Base-by-base conservation (phyloP, 1,284 basidiomycete species). In the Ustilago xerochloae region DNA sequence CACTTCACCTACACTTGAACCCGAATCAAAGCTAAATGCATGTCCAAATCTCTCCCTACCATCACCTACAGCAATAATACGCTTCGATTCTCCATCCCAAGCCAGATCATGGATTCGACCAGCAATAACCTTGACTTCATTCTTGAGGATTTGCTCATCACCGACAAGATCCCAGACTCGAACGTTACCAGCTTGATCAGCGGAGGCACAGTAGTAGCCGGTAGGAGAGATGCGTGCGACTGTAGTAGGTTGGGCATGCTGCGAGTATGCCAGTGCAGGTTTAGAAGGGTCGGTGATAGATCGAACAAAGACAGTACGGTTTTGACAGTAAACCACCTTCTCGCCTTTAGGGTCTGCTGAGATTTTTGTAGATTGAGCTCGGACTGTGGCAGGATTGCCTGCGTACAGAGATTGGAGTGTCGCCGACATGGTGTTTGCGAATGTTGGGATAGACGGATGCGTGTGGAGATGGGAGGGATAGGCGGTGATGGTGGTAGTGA, bases 21-120 rank as follows among this genome's bases (percentile, higher is more conserved):
- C 97, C 29, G 90, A 80, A 69, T 86, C 85, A 30, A 85, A 90
- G 76, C 71, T 57, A 55, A 84, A 83, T 6, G 80, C 81, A 26
- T 75, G 70, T 5, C 81, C 81, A 48, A 80, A 83, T 91, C 91
- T 92, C 81, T 95, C 95, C 70, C 90, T 89, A 39, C 96, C 96
- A 69, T 97, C 93, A 49, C 97, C 97, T n/a, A 94, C 96, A 16
- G 91, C 94, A 51, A 98, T 92, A 75, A 99, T 91, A 15, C 97
- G 89, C 85, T 98, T 97, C 56, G 78, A 81, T 85, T 99, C 97
- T 4, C 92, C 92, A 81, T 99, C 97, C 94, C 95, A 98, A 20
- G 91, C 91, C 6, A 99, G 88, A 85, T 99, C 97, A 79, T 94
- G 95, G 79, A 99, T 89, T 60, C 88, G 89, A 3, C 94, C 94